Evolutionary conservation across 371 early-diverging fungal genomes (phyloP).

Genomic region (Mucor indicus): DNA sequence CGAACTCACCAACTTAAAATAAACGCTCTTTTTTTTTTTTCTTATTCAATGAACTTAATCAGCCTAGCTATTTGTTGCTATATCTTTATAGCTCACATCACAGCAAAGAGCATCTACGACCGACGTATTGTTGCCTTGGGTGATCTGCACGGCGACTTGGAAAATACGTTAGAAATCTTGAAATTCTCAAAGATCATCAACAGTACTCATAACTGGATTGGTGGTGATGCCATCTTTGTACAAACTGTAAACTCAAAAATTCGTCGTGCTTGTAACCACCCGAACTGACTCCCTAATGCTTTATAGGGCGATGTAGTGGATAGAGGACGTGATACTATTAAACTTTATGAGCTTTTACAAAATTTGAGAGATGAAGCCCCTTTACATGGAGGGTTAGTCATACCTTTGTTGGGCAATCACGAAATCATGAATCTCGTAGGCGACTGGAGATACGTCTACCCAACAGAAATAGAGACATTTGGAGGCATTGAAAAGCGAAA

Average conservation of each 20-base stretch:
- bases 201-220: conserved; percentile 61
- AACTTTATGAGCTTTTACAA: conserved; percentile 58
- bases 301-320: conserved; percentile 73
- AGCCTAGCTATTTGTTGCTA: neutral
- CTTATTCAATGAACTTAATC: neutral
- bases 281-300: no score
- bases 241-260: conserved; percentile 47
- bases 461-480: conserved; percentile 62
- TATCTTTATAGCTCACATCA: neutral
- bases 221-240: conserved; percentile 51
- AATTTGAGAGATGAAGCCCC: conserved; percentile 59
- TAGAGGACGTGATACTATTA: conserved; percentile 71
- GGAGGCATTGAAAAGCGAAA: conserved; percentile 54
- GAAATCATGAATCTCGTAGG: conserved; percentile 75
- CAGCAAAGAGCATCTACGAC: neutral
- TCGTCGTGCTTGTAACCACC: no score
- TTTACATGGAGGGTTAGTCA: conserved; percentile 56
- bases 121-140: conserved; percentile 73
- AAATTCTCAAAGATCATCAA: conserved; percentile 63
- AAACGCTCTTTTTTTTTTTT: no score
- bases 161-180: conserved; percentile 55
- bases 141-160: conserved; percentile 75
- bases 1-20: neutral
- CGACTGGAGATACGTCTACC: conserved; percentile 72
- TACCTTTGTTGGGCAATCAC: conserved; percentile 64